Base-by-base conservation (phyloP, 805 yeast genomes). In the Yamadazyma olivae region DNA sequence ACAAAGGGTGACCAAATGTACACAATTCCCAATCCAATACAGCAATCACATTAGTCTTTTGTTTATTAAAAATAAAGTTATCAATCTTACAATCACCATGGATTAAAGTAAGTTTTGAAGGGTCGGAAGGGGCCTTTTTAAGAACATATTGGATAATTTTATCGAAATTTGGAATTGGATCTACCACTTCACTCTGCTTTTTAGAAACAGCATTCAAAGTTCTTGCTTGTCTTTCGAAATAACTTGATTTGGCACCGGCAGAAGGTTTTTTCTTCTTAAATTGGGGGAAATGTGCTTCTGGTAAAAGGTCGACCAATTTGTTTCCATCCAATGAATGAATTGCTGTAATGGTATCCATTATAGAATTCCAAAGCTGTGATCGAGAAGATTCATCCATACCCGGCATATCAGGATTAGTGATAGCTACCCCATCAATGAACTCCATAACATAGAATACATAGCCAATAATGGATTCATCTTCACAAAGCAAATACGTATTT, bases 41-140 rank as follows among this genome's bases (percentile, higher is more conserved):
- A 0, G 83, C 82, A 32, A 71, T 56, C 3, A 78, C 75, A 29
- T 54, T 51, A 15, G 70, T 69, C 30, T 67, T 64, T 1, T 67
- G 69, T 44, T 77, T 78, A 55, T 81, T 71, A 59, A 74, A 73
- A 22, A 83, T 70, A 44, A 83, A 63, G 59, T 83, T 69, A 65
- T 83, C 82, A 49, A 74, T 65, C 61, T 79, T 74, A 69, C 73
- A 71, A 61, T 80, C 79, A 29, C 90, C 85, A 45, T 79, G 85
- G 25, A 79, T 75, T 38, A 79, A 61, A 2, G 70, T 59, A 27
- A 67, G 58, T 10, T 59, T 50, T 4, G 56, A 46, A 1, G 78
- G 71, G 40, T 74, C 78, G n/a, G 44, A 41, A 2, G 84, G 84
- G 0, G 75, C 63, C 23, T 61, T 55, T 5, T 46, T 36, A 13